Conservation (phyloP, 208 protist species). For the Willaertia magna region DNA sequence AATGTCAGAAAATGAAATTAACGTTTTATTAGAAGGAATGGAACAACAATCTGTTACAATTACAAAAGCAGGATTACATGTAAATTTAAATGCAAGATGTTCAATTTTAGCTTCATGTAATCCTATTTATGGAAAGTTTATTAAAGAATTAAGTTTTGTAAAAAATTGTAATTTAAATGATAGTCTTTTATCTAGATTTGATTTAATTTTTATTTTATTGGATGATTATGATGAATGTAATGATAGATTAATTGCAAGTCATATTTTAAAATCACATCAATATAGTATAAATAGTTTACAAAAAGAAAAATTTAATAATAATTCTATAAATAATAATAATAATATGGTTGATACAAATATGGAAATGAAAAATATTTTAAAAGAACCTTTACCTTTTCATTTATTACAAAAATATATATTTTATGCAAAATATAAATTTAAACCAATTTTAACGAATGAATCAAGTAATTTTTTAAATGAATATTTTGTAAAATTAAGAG, state of each 20-base stretch:
- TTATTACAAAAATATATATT: conserved; percentile 95
- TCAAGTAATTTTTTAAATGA: conserved; percentile 78
- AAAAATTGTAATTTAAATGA: conserved; percentile 95
- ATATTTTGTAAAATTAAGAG: conserved; percentile 90
- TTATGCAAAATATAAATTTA: conserved; percentile 77
- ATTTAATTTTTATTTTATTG: conserved; percentile 74
- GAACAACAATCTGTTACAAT: conserved; percentile 97
- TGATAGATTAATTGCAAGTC: conserved; percentile 80
- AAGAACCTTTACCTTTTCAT: conserved; percentile 60
- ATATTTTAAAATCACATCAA: conserved; percentile 82
- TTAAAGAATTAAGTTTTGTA: conserved; percentile 60
- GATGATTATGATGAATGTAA: conserved; percentile 60
- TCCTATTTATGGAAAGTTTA: conserved; percentile 88
- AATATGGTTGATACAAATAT: neutral
- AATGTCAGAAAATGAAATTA: conserved; percentile 89
- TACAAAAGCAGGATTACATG: conserved; percentile 97
- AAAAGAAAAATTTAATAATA: conserved; percentile 25
- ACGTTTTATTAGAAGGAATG: conserved; percentile 93
- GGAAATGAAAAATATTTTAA: neutral
- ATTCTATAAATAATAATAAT: neutral
- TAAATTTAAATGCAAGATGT: conserved; percentile 92
- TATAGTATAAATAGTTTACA: conserved; percentile 31
- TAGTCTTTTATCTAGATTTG: conserved; percentile 92
- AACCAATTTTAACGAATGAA: conserved; percentile 71
- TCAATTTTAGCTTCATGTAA: conserved; percentile 97